phyloP scores from a whole-genome alignment of 106 monocot genomes.

The Allium cepa region DNA sequence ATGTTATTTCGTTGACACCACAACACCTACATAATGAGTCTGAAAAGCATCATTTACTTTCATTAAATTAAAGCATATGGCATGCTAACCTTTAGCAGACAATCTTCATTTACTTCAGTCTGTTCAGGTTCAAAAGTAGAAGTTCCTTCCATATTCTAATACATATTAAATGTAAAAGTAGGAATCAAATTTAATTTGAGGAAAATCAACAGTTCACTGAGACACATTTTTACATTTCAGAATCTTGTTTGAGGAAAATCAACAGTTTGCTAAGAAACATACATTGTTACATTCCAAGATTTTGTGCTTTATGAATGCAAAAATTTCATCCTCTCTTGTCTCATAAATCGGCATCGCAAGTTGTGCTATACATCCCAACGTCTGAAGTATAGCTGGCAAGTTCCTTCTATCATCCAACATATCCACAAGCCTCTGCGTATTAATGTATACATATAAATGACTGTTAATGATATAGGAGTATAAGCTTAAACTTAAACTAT shows the following conservation, averaged over 20 bases:
- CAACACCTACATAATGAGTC: no score
- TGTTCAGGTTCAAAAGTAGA: constrained; percentile 33
- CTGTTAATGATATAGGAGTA: background rate
- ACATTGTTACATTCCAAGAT: constrained; percentile 44
- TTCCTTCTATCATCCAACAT: constrained; percentile 75
- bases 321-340: constrained; percentile 89
- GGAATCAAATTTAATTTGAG: no score
- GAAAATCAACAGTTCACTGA: no score
- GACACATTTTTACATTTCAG: no score
- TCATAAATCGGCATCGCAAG: constrained; percentile 96
- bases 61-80: no score
- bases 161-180: constrained; percentile 9
- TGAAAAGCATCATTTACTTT: no score
- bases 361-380: constrained; percentile 94
- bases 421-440: constrained; percentile 88
- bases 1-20: no score
- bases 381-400: constrained; percentile 85
- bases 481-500: background rate
- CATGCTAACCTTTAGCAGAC: constrained; percentile 67
- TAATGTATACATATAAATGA: background rate
- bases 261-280: no score
- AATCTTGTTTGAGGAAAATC: no score
- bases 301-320: constrained; percentile 65
- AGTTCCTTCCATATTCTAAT: constrained; percentile 27
- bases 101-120: constrained; percentile 68